Percentiles rank a stretch among this genome's conserved stretches.
phyloP scores from a whole-genome alignment of 2,329 filamentous ascomycete species.

The Penicillium sp. region DNA sequence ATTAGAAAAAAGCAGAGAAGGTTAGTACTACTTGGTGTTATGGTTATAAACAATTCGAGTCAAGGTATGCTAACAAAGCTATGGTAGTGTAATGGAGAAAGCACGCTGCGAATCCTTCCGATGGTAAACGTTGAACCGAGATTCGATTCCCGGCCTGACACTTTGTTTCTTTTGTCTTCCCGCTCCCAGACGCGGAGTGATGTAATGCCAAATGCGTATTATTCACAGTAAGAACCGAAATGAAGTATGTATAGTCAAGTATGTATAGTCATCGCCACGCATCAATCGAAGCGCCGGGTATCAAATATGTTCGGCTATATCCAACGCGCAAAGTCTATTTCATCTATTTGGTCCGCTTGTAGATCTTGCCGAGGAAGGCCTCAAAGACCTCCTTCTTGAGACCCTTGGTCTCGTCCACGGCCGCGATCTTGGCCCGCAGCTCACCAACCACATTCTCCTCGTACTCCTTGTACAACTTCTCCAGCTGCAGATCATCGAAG shows the following conservation, averaged over 20 bases:
- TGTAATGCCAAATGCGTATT: not conserved
- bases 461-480: conserved; percentile 78
- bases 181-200: no score
- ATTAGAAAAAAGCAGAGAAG: no score
- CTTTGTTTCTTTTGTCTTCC: no score
- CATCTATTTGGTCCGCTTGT: conserved; percentile 88
- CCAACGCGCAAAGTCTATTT: not conserved
- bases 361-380: conserved; percentile 89
- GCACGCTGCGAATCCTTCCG: no score
- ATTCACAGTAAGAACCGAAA: not conserved
- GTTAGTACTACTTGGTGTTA: no score
- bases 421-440: conserved; percentile 67
- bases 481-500: conserved; percentile 77
- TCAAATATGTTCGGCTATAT: not conserved
- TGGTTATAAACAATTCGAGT: no score
- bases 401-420: conserved; percentile 78
- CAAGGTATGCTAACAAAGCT: no score
- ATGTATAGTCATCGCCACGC: conserved; percentile 2
- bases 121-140: no score
- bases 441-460: conserved; percentile 83
- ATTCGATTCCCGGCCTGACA: no score
- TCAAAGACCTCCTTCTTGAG: conserved; percentile 89
- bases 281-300: conserved; percentile 11
- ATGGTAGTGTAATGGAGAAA: no score
- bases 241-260: not conserved